Base-by-base conservation (phyloP, 371 early-diverging fungal genomes). In the Batrachochytrium dendrobatidis region DNA sequence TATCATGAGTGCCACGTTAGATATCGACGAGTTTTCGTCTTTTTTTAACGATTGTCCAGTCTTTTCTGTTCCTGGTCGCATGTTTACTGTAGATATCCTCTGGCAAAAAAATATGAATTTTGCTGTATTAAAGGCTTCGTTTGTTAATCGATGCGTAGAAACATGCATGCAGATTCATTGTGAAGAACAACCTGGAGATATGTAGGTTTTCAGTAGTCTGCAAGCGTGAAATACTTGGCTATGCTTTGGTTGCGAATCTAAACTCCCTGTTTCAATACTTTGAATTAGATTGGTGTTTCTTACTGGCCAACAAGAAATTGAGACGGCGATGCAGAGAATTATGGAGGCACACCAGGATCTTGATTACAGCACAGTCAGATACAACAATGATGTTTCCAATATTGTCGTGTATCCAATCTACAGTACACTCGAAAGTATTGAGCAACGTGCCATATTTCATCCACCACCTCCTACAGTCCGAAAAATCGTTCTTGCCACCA, bases 261-360 rank as follows among this genome's bases (percentile, higher is more conserved):
- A 34, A 31, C 26, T 61, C 29, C 34, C 33, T 46, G n/a, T 22
- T 56, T 29, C 20, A 52, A 7, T 24, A 12, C 55, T 10, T 29
- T 46, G 31, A 22, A 64, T 58, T 50, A 76, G 82, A 34, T 73
- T 98, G 3, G 90, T 94, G 2, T 97, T 97, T 69, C 67, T 97
- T 55, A 92, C 95, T 0, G 97, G 97, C 1, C 88, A 89, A 63
- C 77, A 86, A 15, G 97, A 96, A 43, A 94, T 96, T 55, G 91
- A 92, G 59, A 68, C 79, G 2, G 85, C 86, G 7, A 81, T 79
- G 48, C 72, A 76, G 49, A 66, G 73, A n/a, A 73, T 86, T 18
- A 31, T 33, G 10, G 64, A 64, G 24, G 68, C 64, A 22, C 56
- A 54, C 10, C 62, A 55, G 18, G 55, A 48, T 29, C 63, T 71